Evolutionary conservation across 1,284 basidiomycete species (phyloP).

Genomic region (Cerrena zonata): DNA sequence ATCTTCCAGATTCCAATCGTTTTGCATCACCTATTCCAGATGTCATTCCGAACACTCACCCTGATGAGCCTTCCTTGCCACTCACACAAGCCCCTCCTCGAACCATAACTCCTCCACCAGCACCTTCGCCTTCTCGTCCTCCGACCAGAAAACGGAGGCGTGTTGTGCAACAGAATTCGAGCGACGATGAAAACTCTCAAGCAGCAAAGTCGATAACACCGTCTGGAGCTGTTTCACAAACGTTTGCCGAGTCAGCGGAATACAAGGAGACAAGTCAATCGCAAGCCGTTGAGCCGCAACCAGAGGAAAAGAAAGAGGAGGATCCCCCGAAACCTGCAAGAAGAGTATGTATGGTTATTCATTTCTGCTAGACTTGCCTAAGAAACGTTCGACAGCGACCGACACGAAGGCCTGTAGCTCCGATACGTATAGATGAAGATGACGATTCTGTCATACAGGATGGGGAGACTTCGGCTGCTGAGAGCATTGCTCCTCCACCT

Average conservation of each 20-base stretch:
- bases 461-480: background rate
- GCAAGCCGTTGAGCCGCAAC: background rate
- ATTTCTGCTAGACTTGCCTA: too few species aligned
- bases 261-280: too few species aligned
- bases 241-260: too few species aligned
- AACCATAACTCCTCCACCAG: background rate
- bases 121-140: slow-evolving; percentile 1
- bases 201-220: too few species aligned
- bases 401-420: background rate
- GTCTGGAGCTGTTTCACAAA: too few species aligned
- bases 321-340: background rate
- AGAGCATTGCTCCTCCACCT: background rate
- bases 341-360: background rate
- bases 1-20: slow-evolving; percentile 5
- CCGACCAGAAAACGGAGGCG: background rate
- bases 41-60: slow-evolving; percentile 27
- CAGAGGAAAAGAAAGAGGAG: background rate
- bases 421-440: slow-evolving; percentile 5
- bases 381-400: background rate
- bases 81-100: background rate
- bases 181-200: background rate
- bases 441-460: slow-evolving; percentile 4
- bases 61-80: slow-evolving; percentile 27
- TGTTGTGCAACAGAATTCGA: background rate
- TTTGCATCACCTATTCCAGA: slow-evolving; percentile 23